Conservation (phyloP, 2,329 filamentous ascomycete genomes). For the Aspergillus ruber region DNA sequence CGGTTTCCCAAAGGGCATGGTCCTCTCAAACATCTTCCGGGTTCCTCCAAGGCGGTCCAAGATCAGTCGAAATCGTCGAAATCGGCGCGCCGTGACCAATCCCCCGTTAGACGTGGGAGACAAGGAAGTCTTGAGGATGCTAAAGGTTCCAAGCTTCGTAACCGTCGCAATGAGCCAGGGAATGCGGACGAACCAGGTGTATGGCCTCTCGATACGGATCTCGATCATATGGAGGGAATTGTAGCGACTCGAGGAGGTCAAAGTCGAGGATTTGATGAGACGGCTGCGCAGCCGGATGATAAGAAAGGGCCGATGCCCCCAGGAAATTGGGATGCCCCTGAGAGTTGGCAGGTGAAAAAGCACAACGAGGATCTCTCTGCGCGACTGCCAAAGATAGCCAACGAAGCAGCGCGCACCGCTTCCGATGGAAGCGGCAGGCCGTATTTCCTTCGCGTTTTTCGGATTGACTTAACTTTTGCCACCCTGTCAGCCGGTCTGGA, state of each 20-base stretch:
- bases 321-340: slow-evolving; percentile 82
- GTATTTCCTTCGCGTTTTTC: slow-evolving; percentile 93
- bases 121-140: slow-evolving; percentile 32
- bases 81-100: slow-evolving; percentile 24
- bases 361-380: slow-evolving; percentile 35
- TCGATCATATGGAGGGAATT: slow-evolving; percentile 88
- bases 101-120: slow-evolving; percentile 25
- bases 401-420: slow-evolving; percentile 63
- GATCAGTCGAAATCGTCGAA: slow-evolving; percentile 22
- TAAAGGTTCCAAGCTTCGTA: slow-evolving; percentile 21
- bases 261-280: not conserved
- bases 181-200: slow-evolving; percentile 54
- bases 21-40: slow-evolving; percentile 25
- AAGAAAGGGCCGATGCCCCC: slow-evolving; percentile 19
- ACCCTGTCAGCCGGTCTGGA: slow-evolving; percentile 80
- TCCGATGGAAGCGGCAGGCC: slow-evolving; percentile 68
- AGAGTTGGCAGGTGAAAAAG: slow-evolving; percentile 90
- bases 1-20: slow-evolving; percentile 43
- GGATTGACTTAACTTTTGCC: slow-evolving; percentile 87
- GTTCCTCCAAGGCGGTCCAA: slow-evolving; percentile 21
- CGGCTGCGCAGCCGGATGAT: not conserved
- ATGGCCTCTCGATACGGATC: slow-evolving; percentile 78
- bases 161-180: slow-evolving; percentile 25
- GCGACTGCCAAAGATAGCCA: slow-evolving; percentile 44
- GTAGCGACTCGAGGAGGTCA: slow-evolving; percentile 34